Evolutionary conservation across 1,284 basidiomycete genomes (phyloP).

Genomic region (Boletellus sp.): DNA sequence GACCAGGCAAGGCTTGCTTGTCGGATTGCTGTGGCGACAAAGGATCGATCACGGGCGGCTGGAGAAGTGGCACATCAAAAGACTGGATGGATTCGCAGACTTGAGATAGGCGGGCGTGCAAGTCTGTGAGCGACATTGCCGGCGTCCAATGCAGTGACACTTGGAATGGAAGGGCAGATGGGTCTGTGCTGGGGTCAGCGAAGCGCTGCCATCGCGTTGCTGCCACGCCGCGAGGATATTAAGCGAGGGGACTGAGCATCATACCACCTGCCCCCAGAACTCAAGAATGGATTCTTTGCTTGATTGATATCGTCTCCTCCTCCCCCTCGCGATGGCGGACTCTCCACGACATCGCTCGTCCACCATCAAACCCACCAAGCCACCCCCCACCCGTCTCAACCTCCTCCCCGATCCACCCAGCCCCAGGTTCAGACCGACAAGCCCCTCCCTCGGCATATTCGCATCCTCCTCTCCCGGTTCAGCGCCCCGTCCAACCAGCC

Average conservation of each 20-base stretch:
- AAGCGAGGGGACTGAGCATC: no score
- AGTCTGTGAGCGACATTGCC: not conserved
- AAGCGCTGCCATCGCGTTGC: no score
- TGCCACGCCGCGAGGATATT: no score
- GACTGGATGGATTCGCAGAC: constrained; percentile 5
- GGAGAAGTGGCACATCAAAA: not conserved
- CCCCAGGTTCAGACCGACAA: not conserved
- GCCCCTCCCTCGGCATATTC: not conserved
- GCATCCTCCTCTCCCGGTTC: not conserved
- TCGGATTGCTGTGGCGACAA: not conserved
- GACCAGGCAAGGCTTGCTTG: constrained; percentile 32
- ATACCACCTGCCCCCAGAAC: no score
- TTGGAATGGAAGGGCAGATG: no score
- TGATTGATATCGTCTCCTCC: not conserved
- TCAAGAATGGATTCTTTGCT: no score
- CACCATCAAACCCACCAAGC: constrained; percentile 19
- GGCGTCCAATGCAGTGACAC: no score
- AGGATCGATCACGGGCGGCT: constrained; percentile 9
- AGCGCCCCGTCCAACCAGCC: constrained; percentile 6
- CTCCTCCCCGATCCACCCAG: not conserved
- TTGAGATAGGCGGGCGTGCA: constrained; percentile 3
- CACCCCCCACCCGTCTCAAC: constrained; percentile 9
- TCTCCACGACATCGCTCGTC: constrained; percentile 25
- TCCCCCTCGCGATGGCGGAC: constrained; percentile 5
- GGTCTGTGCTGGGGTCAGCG: no score